Percentiles rank a stretch among this genome's conserved stretches.
Evolutionary conservation across 176 grass and related monocot genomes (phyloP).

Genomic region (Tillandsia fasciculata): DNA sequence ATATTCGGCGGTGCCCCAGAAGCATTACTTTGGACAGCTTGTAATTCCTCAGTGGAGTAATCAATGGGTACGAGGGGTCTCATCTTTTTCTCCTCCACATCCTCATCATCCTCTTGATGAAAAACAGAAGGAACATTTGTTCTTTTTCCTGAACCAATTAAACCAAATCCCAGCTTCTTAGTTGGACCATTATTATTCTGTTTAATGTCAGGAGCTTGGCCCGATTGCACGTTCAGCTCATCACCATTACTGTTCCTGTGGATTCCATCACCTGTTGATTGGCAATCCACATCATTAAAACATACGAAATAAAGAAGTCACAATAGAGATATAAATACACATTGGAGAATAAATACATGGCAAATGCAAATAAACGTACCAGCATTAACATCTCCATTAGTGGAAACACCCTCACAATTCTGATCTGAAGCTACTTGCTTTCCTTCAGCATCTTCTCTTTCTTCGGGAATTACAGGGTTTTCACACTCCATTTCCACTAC

Average conservation of each 20-base stretch:
- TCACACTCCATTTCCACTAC: conserved; percentile 9
- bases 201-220: conserved; percentile 33
- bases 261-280: conserved; percentile 37
- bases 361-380: conserved; percentile 24
- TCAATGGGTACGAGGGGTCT: conserved; percentile 93
- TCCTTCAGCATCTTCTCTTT: conserved; percentile 32
- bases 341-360: neutral
- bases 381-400: conserved; percentile 28
- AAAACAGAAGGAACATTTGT: conserved; percentile 92
- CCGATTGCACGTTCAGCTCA: conserved; percentile 21
- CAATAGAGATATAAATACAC: neutral
- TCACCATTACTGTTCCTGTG: conserved; percentile 32
- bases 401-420: conserved; percentile 22
- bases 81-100: conserved; percentile 62
- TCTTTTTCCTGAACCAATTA: conserved; percentile 73
- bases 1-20: conserved; percentile 45
- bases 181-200: conserved; percentile 56
- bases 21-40: conserved; percentile 58
- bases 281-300: conserved; percentile 9
- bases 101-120: conserved; percentile 67
- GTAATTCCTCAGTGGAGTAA: conserved; percentile 86
- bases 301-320: conserved; percentile 8
- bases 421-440: conserved; percentile 24
- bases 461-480: conserved; percentile 38
- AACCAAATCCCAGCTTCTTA: conserved; percentile 89